Conservation (phyloP, 345 rosid species). For the Barbarea vulgaris region DNA sequence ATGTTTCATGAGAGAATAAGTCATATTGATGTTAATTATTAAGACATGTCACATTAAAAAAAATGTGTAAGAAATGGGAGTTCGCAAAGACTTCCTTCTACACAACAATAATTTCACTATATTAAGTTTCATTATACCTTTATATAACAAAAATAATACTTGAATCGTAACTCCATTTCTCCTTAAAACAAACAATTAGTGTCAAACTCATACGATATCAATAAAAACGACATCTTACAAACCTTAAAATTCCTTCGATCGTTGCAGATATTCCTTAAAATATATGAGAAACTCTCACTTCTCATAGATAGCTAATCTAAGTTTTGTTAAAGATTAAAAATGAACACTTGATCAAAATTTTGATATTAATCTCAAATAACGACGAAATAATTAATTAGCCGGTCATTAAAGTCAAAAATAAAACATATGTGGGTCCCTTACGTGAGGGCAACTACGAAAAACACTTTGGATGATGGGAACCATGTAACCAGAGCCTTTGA, state of each 20-base stretch:
- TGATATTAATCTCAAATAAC: not conserved
- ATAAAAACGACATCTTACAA: not conserved
- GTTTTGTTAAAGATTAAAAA: not conserved
- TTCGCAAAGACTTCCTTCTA: not conserved
- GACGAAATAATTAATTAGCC: not conserved
- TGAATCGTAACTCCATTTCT: not conserved
- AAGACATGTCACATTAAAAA: not conserved
- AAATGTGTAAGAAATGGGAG: not conserved
- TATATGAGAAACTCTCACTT: not conserved
- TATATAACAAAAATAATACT: not conserved
- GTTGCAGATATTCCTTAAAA: not conserved
- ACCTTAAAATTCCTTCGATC: not conserved
- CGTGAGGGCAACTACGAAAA: slow-evolving; percentile 32
- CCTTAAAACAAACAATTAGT: not conserved
- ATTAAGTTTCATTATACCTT: not conserved
- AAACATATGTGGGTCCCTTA: slow-evolving; percentile 16
- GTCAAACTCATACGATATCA: not conserved
- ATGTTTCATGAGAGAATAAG: not conserved
- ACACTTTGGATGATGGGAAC: slow-evolving; percentile 17
- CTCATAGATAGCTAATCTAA: not conserved
- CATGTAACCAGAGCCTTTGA: slow-evolving; percentile 30
- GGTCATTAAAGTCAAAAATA: slow-evolving; percentile 3
- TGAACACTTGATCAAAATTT: not conserved
- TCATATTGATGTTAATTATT: not conserved
- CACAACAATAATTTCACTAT: not conserved